Evolutionary conservation across 495 filamentous ascomycete genomes (phyloP).

Genomic region (Collariella sp.): DNA sequence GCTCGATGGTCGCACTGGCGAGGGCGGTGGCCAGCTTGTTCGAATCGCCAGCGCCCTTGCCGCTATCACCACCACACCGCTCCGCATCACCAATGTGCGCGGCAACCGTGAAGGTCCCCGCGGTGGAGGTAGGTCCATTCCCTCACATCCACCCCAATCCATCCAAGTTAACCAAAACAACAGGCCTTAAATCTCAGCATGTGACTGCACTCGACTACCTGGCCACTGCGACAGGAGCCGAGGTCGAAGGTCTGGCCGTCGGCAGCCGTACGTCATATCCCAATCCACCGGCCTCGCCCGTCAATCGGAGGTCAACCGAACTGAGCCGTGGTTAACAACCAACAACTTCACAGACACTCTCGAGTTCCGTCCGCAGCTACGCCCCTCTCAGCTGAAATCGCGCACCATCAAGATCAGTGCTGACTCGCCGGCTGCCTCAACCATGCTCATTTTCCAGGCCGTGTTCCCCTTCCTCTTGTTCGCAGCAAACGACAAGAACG

Average conservation of each 20-base stretch:
- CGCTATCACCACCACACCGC: constrained; percentile 53
- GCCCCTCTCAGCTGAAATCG: constrained; percentile 29
- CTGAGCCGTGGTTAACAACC: too few species aligned
- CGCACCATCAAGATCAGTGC: constrained; percentile 39
- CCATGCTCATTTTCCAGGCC: constrained; percentile 72
- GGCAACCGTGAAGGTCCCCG: constrained; percentile 49
- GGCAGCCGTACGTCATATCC: constrained; percentile 40
- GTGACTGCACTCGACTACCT: constrained; percentile 60
- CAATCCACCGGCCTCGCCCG: too few species aligned
- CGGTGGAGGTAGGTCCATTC: constrained; percentile 30
- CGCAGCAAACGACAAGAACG: constrained; percentile 33
- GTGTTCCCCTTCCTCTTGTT: constrained; percentile 70
- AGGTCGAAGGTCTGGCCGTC: constrained; percentile 45
- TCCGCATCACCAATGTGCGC: constrained; percentile 61
- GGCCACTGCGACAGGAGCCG: constrained; percentile 51
- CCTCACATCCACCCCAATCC: background rate
- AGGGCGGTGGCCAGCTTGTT: constrained; percentile 79
- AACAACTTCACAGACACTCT: constrained; percentile 26
- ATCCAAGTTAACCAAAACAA: background rate
- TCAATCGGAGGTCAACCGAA: too few species aligned
- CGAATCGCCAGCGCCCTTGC: constrained; percentile 63
- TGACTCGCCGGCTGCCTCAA: constrained; percentile 39
- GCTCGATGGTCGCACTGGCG: constrained; percentile 64
- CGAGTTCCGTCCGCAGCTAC: constrained; percentile 40
- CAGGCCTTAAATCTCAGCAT: constrained; percentile 71